Evolutionary conservation across 805 yeast species (phyloP).

Genomic region (Scheffersomyces amazonensis): DNA sequence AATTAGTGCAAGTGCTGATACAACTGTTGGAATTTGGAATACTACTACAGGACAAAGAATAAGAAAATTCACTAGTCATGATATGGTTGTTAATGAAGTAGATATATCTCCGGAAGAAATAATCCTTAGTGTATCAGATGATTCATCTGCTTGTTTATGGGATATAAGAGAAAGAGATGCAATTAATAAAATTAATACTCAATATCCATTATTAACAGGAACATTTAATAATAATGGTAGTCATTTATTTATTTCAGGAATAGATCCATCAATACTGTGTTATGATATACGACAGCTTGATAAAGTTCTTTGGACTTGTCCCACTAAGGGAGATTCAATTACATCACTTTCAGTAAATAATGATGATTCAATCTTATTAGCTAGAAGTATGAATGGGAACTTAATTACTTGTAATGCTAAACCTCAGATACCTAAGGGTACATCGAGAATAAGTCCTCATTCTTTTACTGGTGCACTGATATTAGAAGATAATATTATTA

Average conservation of each 20-base stretch:
- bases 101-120: slow-evolving; percentile 24
- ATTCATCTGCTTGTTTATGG: slow-evolving; percentile 61
- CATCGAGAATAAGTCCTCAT: slow-evolving; percentile 40
- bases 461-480: slow-evolving; percentile 58
- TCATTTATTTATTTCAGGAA: slow-evolving; percentile 57
- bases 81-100: slow-evolving; percentile 55
- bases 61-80: slow-evolving; percentile 54
- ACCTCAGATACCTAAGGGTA: slow-evolving; percentile 36
- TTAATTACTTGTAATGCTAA: slow-evolving; percentile 55
- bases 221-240: slow-evolving; percentile 34
- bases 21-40: slow-evolving; percentile 63
- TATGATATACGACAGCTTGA: slow-evolving; percentile 53
- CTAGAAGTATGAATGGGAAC: slow-evolving; percentile 56
- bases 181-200: slow-evolving; percentile 37
- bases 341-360: slow-evolving; percentile 52
- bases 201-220: slow-evolving; percentile 57
- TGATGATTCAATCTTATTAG: slow-evolving; percentile 45
- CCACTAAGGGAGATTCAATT: slow-evolving; percentile 46
- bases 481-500: slow-evolving; percentile 48
- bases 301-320: slow-evolving; percentile 44
- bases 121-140: slow-evolving; percentile 61
- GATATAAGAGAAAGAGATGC: slow-evolving; percentile 56
- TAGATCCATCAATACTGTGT: slow-evolving; percentile 61
- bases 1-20: slow-evolving; percentile 59
- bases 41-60: slow-evolving; percentile 50